Base-by-base conservation (phyloP, 2,329 filamentous ascomycete genomes). In the Claviceps purpurea region DNA sequence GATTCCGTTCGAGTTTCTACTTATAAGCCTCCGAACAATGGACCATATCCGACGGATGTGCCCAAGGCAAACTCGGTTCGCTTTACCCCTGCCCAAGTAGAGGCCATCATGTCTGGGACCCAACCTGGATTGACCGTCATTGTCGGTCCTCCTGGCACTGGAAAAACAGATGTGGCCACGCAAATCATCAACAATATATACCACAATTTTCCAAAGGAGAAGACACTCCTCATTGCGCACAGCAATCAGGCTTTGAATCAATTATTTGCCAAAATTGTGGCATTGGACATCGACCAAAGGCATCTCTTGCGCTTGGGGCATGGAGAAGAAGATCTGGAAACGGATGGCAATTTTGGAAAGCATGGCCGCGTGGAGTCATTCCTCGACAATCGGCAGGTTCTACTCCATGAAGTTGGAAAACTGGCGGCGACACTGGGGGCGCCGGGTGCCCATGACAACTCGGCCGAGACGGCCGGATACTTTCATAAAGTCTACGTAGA, bases 131-230 rank as follows among this genome's bases (percentile, higher is more conserved):
- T 98, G 50, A 96, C 91, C 1, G 80, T 98, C 47, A 85, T 98
- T 59, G 88, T 98, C 56, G 93, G 93, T 1, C 93, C 93, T 51
- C 93, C 93, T 7, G 93, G 93, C 51, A 98, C 93, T 6, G 93
- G 94, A 56, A 98, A 98, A 73, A 98, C 93, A n/a, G 93, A 98
- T 68, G 93, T 98, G 50, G 90, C 89, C 47, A 96, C 91, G 4
- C 93, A 98, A 67, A 94, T 97, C 65, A 98, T 98, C 70, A 96
- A 88, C 72, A 96, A 97, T 66, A 86, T 98, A 60, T 98, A 98
- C 64, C 91, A 97, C 73, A 95, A 97, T 69, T 98, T 96, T 65
- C 90, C 93, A 7, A 76, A 84, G 57, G 89, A 98, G 67, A 85
- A 89, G 60, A 98, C 93, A 0, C 73, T 98, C 18, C 79, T 98